Conservation (phyloP, 768 basidiomycete genomes). For the Cubamyces lactineus region DNA sequence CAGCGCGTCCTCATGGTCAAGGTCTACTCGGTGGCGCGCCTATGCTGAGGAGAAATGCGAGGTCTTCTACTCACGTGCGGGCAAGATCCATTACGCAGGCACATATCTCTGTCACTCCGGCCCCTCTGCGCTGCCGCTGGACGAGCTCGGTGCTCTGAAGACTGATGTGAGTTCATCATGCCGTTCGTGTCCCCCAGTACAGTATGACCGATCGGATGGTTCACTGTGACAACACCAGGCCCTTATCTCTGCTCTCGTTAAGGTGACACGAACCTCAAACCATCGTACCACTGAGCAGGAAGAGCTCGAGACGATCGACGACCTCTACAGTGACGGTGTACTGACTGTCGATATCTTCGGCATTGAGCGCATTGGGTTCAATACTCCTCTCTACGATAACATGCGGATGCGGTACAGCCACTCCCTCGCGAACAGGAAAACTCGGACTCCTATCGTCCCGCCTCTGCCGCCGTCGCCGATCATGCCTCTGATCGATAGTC, state of each 20-base stretch:
- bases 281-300: too few species aligned
- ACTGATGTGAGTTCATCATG: background rate
- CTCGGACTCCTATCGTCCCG: too few species aligned
- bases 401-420: background rate
- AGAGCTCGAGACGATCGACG: background rate
- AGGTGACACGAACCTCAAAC: too few species aligned
- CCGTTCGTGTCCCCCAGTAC: too few species aligned
- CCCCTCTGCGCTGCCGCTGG: background rate
- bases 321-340: background rate
- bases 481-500: background rate
- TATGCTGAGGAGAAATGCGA: constrained; percentile 7
- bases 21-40: background rate
- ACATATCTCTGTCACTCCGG: constrained; percentile 7
- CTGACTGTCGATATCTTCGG: constrained; percentile 1
- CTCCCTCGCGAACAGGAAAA: too few species aligned
- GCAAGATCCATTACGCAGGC: constrained; percentile 1
- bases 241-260: too few species aligned
- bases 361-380: constrained; percentile 10
- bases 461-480: too few species aligned
- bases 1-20: background rate
- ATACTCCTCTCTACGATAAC: background rate
- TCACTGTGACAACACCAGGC: background rate
- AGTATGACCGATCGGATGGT: too few species aligned
- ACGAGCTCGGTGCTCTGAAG: background rate
- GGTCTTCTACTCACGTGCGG: background rate